These are phyloP conservation scores for Puccinellia tenuiflora DNA, from an alignment of 176 grass and related monocot genomes.

Conservation along the genomic window DNA sequence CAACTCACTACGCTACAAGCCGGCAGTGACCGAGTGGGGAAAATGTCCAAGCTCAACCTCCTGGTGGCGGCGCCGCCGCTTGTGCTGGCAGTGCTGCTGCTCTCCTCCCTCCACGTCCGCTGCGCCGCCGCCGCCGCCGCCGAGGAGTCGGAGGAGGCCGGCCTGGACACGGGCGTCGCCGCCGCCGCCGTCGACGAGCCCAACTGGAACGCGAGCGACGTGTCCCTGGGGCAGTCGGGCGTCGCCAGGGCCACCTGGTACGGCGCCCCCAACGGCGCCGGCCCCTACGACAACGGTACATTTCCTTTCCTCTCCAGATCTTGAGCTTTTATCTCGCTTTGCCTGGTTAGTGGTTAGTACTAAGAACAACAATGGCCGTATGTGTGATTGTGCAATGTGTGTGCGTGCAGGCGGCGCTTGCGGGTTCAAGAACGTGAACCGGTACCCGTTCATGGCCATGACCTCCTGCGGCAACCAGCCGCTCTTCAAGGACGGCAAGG, in stretches of 20 bases:
- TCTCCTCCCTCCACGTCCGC: neutral
- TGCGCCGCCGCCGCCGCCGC: neutral
- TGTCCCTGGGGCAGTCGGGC: constrained; percentile 13
- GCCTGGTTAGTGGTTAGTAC: too few relatives aligned
- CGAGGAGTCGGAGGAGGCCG: neutral
- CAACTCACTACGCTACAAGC: neutral
- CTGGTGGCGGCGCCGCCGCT: neutral
- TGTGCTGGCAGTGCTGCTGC: neutral
- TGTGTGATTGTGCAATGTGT: neutral
- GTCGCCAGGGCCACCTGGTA: constrained; percentile 78
- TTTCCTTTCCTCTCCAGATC: neutral
- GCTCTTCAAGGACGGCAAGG: constrained; percentile 64
- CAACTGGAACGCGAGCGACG: neutral
- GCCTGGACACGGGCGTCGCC: neutral
- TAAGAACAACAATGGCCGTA: neutral
- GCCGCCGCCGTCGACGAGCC: neutral
- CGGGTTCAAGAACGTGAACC: constrained; percentile 71
- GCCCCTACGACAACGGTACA: constrained; percentile 54
- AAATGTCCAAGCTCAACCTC: neutral
- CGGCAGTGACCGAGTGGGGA: too few relatives aligned
- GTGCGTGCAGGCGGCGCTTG: constrained; percentile 56
- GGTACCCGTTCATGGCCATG: constrained; percentile 62
- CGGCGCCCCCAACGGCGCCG: constrained; percentile 56
- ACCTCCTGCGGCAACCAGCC: constrained; percentile 71
- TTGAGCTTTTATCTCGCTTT: too few relatives aligned